Base-by-base conservation (phyloP, 2,329 filamentous ascomycete genomes). In the Pleoardoris graminearum region DNA sequence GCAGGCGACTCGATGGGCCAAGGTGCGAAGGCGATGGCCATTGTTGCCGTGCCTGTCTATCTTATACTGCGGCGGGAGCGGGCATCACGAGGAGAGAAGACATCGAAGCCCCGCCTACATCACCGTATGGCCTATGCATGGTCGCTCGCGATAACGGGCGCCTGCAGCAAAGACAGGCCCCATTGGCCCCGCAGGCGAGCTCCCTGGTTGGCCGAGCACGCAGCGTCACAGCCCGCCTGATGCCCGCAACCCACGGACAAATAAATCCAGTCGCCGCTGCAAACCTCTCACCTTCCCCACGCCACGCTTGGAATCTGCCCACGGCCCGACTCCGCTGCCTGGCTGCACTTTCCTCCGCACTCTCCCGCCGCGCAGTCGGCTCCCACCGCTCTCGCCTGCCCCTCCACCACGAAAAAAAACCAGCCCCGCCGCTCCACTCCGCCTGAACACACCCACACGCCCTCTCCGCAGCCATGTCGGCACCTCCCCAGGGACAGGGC, bases 401-500 rank as follows among this genome's bases (percentile, higher is more conserved):
- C 55, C 52, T 53, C 51, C 47, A 35, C 32, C 51, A 19, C 25
- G 27, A 37, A 55, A 60, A 59, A 57, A 60, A 60, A 54, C 50
- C 51, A 44, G 46, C 50, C 46, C 42, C 56, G 51, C 41, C 25
- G 48, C 47, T 49, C 45, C 49, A 48, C 36, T 43, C 50, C 49
- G 49, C 37, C 49, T 52, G 44, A 43, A 33, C 48, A 54, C 50
- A 19, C 50, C 17, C n/a, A 17, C 39, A 23, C 37, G 1, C 38
- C 29, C 36, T 33, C 51, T 46, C 46, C 49, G n/a, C 53, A 50
- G 54, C 54, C 51, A 54, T 54, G 51, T 55, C 56, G 27, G 41
- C 55, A 49, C 50, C 57, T 54, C 62, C 60, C 60, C 68, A 60
- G 61, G 61, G 68, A 72, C 86, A 90, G 79, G 85, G 85, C 75